A percentile compares a stretch with the other conserved stretches of the same genome.
These are phyloP conservation scores for Kregervanrija delftensis DNA, from an alignment of 805 yeast genomes.

Conservation along the genomic window DNA sequence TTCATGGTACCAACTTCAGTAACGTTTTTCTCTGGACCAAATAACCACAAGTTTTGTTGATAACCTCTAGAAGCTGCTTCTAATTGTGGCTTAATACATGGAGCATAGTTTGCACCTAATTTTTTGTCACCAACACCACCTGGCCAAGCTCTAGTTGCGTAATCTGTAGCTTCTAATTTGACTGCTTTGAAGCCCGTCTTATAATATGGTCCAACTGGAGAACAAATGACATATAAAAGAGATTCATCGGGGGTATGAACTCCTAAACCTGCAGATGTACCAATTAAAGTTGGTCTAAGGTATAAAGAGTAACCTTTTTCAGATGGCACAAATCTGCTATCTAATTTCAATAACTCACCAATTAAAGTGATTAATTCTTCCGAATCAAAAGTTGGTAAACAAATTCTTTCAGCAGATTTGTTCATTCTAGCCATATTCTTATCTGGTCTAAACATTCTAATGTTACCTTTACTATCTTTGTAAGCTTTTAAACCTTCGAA, in stretches of 20 bases:
- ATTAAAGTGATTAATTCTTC: constrained; percentile 72
- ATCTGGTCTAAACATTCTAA: constrained; percentile 86
- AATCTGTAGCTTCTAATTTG: constrained; percentile 86
- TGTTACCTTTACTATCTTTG: constrained; percentile 50
- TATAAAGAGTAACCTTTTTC: constrained; percentile 88
- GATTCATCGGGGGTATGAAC: constrained; percentile 81
- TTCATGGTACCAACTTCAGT: constrained; percentile 99
- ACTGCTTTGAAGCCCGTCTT: constrained; percentile 95
- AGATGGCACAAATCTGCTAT: constrained; percentile 72
- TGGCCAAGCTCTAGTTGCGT: constrained; percentile 98
- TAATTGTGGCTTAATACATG: constrained; percentile 84
- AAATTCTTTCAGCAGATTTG: constrained; percentile 80
- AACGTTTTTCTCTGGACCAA: constrained; percentile 78
- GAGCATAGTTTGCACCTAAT: constrained; percentile 97
- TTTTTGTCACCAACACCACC: constrained; percentile 97
- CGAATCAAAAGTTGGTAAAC: constrained; percentile 78
- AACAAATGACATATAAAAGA: constrained; percentile 75
- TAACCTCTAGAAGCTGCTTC: constrained; percentile 89
- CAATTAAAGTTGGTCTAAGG: constrained; percentile 92
- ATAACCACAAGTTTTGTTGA: constrained; percentile 95
- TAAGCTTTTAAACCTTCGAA: constrained; percentile 97
- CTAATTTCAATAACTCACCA: constrained; percentile 68
- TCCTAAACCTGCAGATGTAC: constrained; percentile 85
- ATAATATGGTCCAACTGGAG: constrained; percentile 97
- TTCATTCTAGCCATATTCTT: constrained; percentile 91